These are phyloP conservation scores for Fagopyrum homotropicum DNA, from an alignment of 148 eudicot species.

Conservation along the genomic window DNA sequence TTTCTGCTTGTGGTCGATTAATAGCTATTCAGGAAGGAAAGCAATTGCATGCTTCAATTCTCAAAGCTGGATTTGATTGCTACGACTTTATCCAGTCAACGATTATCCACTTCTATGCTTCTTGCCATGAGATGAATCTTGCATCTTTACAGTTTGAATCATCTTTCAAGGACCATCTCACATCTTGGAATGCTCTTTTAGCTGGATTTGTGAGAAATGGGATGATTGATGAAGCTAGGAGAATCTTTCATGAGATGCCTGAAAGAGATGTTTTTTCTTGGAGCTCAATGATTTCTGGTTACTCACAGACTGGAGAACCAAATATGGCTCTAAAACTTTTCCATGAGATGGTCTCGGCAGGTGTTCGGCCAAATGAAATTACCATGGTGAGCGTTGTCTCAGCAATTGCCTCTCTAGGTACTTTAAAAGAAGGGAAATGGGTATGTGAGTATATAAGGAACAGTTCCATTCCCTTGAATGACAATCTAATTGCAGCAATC, in stretches of 20 bases:
- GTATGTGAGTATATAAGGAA: conserved; percentile 47
- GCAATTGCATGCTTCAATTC: conserved; percentile 50
- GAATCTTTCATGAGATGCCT: conserved; percentile 50
- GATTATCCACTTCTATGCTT: conserved; percentile 68
- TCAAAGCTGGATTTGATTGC: conserved; percentile 53
- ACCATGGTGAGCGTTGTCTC: conserved; percentile 87
- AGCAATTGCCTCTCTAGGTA: conserved; percentile 57
- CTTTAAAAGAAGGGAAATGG: conserved; percentile 52
- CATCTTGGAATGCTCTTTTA: conserved; percentile 78
- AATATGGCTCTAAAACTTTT: conserved; percentile 54
- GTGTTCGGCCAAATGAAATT: conserved; percentile 62
- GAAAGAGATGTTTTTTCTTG: conserved; percentile 72
- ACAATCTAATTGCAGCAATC: conserved; percentile 67
- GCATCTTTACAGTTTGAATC: conserved; percentile 67
- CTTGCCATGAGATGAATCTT: conserved; percentile 39
- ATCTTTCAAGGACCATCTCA: conserved; percentile 54
- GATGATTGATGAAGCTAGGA: conserved; percentile 45
- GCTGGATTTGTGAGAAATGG: conserved; percentile 59
- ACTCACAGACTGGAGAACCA: conserved; percentile 53
- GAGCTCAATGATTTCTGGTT: conserved; percentile 89
- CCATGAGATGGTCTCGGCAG: conserved; percentile 50
- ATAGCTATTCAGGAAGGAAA: conserved; percentile 52
- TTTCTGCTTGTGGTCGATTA: conserved; percentile 59
- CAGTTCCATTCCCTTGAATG: conserved; percentile 54
- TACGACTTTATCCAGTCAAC: conserved; percentile 69